phyloP scores from a whole-genome alignment of 305 asterid genomes.

The Solanum hybrid region DNA sequence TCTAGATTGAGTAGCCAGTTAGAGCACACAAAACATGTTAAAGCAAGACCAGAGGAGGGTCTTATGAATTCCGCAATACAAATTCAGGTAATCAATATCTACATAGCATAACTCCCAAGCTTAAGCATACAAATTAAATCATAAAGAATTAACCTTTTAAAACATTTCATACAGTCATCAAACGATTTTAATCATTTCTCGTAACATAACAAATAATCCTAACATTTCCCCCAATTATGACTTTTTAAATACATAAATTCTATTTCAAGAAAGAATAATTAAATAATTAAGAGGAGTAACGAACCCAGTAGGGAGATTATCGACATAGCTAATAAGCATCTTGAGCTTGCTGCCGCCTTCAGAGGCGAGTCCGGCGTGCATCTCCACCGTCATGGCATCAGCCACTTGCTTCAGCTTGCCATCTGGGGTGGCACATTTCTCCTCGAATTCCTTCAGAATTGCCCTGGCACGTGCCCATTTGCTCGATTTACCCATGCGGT shows the following conservation, averaged over 20 bases:
- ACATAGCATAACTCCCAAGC: neutral
- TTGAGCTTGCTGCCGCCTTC: slow-evolving; percentile 30
- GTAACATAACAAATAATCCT: neutral
- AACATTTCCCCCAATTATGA: neutral
- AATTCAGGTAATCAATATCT: neutral
- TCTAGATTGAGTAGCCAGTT: neutral
- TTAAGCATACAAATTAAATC: neutral
- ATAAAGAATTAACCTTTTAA: neutral
- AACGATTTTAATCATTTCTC: neutral
- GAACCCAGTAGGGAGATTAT: slow-evolving; percentile 27
- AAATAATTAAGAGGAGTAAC: neutral
- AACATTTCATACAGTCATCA: neutral
- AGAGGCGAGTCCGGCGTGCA: slow-evolving; percentile 29
- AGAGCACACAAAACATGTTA: neutral
- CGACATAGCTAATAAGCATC: slow-evolving; percentile 27
- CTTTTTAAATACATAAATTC: neutral
- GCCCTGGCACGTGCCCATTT: slow-evolving; percentile 15
- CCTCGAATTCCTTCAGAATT: slow-evolving; percentile 19
- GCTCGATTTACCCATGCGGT: slow-evolving; percentile 16
- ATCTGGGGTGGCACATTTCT: slow-evolving; percentile 20
- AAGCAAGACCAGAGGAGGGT: neutral
- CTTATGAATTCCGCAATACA: neutral
- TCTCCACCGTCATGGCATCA: slow-evolving; percentile 26
- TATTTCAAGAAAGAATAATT: neutral
- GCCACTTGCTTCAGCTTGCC: slow-evolving; percentile 20